Percentiles rank a stretch among this genome's conserved stretches.
phyloP scores from a whole-genome alignment of 768 basidiomycete species.

The Krasilnikovozyma curviuscula region DNA sequence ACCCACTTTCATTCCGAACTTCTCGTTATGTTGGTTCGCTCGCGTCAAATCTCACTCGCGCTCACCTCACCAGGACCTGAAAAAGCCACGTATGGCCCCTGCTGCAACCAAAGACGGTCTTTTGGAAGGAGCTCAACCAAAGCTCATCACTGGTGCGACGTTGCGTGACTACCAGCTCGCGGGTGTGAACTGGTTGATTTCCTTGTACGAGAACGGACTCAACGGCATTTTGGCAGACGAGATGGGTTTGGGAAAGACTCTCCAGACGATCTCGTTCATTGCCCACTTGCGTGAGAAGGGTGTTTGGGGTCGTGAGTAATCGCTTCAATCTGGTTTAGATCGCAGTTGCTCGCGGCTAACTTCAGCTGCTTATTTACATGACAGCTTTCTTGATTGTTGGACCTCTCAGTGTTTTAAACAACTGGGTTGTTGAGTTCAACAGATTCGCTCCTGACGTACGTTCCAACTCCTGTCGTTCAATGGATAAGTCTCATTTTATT shows the following conservation, averaged over 20 bases:
- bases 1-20: background rate
- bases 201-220: conserved; percentile 29
- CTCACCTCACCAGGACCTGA: background rate
- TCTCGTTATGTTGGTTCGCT: conserved; percentile 12
- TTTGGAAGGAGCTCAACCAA: conserved; percentile 42
- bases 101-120: background rate
- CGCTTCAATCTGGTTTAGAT: background rate
- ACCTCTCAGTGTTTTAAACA: conserved; percentile 79
- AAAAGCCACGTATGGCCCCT: background rate
- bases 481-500: background rate
- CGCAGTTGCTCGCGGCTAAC: background rate
- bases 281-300: conserved; percentile 62
- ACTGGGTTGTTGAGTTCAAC: conserved; percentile 68
- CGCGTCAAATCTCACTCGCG: background rate
- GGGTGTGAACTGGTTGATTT: conserved; percentile 88
- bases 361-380: conserved; percentile 13
- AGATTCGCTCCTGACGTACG: conserved; percentile 62
- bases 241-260: conserved; percentile 80
- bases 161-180: conserved; percentile 83
- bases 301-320: conserved; percentile 12
- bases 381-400: conserved; percentile 71
- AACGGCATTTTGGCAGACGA: conserved; percentile 50
- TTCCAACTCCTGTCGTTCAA: background rate
- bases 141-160: conserved; percentile 60
- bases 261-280: conserved; percentile 86